phyloP scores from a whole-genome alignment of 192 early-diverging fungal genomes.

The Coemansia sp. region DNA sequence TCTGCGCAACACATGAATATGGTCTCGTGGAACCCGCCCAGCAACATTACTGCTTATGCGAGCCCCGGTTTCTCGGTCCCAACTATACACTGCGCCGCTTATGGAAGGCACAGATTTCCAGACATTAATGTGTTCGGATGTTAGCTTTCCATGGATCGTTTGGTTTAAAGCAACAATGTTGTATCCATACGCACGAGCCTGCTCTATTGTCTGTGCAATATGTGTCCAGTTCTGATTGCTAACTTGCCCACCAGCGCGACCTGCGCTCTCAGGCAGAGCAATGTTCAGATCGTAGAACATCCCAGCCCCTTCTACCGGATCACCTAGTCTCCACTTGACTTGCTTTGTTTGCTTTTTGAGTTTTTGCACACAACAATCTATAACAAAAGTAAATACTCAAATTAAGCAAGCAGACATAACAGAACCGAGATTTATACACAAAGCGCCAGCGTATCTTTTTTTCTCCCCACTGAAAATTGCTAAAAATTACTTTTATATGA shows the following conservation, averaged over 20 bases:
- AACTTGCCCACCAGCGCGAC: constrained; percentile 23
- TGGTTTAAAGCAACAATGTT: constrained; percentile 46
- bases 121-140: constrained; percentile 32
- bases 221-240: constrained; percentile 41
- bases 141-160: constrained; percentile 31
- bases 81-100: constrained; percentile 22
- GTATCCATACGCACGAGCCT: constrained; percentile 43
- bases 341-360: no score
- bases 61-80: constrained; percentile 27
- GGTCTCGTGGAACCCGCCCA: constrained; percentile 16
- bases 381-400: no score
- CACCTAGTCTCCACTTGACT: no score
- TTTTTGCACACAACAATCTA: no score
- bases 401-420: no score
- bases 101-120: constrained; percentile 33
- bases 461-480: no score
- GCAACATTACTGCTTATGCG: constrained; percentile 5
- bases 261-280: constrained; percentile 43
- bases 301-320: not conserved
- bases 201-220: constrained; percentile 36
- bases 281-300: constrained; percentile 58
- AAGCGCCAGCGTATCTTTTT: no score
- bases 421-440: no score
- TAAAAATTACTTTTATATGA: no score
- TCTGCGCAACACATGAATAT: constrained; percentile 41